Evolutionary conservation across 2,329 filamentous ascomycete species (phyloP).

Genomic region (Tolypocladium ophioglossoides): DNA sequence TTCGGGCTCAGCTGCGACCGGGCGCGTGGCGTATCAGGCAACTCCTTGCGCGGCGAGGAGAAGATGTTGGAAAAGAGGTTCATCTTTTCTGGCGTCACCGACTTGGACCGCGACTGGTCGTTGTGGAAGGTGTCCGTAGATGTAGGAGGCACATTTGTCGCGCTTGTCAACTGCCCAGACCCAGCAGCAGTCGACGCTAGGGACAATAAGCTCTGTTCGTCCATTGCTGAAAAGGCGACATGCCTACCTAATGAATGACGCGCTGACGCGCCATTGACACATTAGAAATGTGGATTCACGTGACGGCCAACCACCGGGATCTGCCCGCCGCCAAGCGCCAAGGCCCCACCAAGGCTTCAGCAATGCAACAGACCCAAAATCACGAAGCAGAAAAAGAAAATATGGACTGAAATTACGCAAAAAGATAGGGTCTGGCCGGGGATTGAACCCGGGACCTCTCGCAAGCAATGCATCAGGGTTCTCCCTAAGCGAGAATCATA

Average conservation of each 20-base stretch:
- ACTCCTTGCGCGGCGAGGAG: not conserved
- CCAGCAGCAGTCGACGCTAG: not conserved
- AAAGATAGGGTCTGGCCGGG: slow-evolving; percentile 31
- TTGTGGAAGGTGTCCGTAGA: not conserved
- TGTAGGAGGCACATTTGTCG: not conserved
- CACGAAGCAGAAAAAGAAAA: not conserved
- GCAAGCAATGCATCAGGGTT: slow-evolving; percentile 26
- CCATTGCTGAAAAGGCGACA: not conserved
- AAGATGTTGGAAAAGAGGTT: not conserved
- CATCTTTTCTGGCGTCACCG: not conserved
- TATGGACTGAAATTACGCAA: not conserved
- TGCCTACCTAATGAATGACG: not conserved
- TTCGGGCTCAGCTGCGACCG: not conserved
- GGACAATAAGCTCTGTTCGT: not conserved
- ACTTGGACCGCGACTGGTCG: not conserved
- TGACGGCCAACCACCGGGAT: not conserved
- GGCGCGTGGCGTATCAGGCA: not conserved
- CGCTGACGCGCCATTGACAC: not conserved
- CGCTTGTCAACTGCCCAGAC: not conserved
- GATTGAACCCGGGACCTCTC: slow-evolving; percentile 37
- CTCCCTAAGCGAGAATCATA: slow-evolving; percentile 63
- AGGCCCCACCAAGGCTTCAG: too few relatives aligned
- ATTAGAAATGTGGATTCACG: not conserved
- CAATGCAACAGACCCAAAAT: not conserved
- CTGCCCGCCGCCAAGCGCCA: too few relatives aligned